Evolutionary conservation across 1,284 basidiomycete genomes (phyloP).

Genomic region (Moniliella sp.): DNA sequence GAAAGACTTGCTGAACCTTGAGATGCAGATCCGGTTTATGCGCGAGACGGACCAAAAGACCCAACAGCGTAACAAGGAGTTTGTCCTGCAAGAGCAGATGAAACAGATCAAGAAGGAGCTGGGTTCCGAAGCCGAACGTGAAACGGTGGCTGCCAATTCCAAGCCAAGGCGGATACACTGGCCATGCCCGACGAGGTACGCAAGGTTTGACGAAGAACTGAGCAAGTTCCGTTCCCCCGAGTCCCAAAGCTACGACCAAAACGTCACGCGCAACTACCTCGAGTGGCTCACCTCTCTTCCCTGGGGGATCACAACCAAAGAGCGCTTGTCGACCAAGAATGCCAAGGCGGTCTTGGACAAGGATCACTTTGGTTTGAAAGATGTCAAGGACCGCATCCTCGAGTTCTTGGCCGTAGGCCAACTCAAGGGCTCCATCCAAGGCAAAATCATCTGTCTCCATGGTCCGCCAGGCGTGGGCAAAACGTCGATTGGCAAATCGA

Average conservation of each 20-base stretch:
- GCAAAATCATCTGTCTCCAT: slow-evolving; percentile 88
- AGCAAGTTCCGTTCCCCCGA: slow-evolving; percentile 77
- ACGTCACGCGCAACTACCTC: slow-evolving; percentile 47
- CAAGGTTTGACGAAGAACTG: slow-evolving; percentile 91
- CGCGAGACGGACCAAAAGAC: slow-evolving; percentile 90
- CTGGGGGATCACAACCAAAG: slow-evolving; percentile 82
- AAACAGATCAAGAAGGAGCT: slow-evolving; percentile 98
- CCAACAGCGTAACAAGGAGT: slow-evolving; percentile 85
- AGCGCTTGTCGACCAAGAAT: slow-evolving; percentile 73
- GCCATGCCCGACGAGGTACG: slow-evolving; percentile 80
- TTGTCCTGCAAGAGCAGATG: slow-evolving; percentile 93
- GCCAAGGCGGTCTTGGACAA: slow-evolving; percentile 71
- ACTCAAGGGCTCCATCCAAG: slow-evolving; percentile 81
- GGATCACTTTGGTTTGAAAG: slow-evolving; percentile 84
- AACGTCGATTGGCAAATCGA: slow-evolving; percentile 68
- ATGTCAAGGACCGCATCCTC: slow-evolving; percentile 83
- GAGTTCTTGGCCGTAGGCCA: slow-evolving; percentile 96
- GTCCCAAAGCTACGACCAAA: slow-evolving; percentile 57
- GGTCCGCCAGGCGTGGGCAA: slow-evolving; percentile 95
- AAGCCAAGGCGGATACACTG: slow-evolving; percentile 57
- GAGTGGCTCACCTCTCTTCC: slow-evolving; percentile 54
- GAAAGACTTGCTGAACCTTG: slow-evolving; percentile 92
- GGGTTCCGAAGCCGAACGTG: slow-evolving; percentile 86
- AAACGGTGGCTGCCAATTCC: slow-evolving; percentile 89
- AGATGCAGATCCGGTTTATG: slow-evolving; percentile 78